These are phyloP conservation scores for Coccinonectria pachysandricola DNA, from an alignment of 2,329 filamentous ascomycete genomes.

Conservation along the genomic window DNA sequence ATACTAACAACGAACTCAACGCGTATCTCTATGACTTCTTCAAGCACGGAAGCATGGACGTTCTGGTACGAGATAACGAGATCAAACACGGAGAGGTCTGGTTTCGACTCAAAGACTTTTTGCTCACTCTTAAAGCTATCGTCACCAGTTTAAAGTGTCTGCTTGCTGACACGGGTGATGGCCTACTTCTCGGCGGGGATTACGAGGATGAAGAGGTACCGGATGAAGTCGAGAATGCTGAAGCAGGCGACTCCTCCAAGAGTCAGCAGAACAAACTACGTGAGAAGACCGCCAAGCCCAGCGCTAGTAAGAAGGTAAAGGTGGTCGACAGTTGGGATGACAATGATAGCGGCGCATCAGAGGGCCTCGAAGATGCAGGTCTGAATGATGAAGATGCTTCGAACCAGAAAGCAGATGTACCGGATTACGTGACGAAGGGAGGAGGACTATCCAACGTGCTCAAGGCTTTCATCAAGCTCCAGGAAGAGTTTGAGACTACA, in stretches of 20 bases:
- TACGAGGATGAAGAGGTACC: constrained; percentile 26
- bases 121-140: constrained; percentile 56
- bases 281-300: constrained; percentile 1
- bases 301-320: constrained; percentile 4
- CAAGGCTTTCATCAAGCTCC: constrained; percentile 46
- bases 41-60: constrained; percentile 55
- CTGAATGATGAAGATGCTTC: not conserved
- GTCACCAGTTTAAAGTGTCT: constrained; percentile 52
- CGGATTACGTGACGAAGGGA: constrained; percentile 27
- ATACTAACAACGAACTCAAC: constrained; percentile 42
- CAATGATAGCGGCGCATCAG: constrained; percentile 3
- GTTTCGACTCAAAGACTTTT: constrained; percentile 56
- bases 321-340: constrained; percentile 33
- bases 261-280: not conserved
- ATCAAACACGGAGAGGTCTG: constrained; percentile 59
- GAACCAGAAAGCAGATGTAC: constrained; percentile 3
- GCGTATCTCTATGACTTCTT: constrained; percentile 68
- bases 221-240: constrained; percentile 5
- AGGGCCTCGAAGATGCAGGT: constrained; percentile 22
- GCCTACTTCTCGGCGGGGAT: constrained; percentile 20
- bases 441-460: constrained; percentile 45
- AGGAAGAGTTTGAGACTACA: constrained; percentile 52
- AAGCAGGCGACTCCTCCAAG: not conserved
- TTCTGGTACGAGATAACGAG: constrained; percentile 53
- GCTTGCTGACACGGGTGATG: constrained; percentile 26